Percentiles rank a stretch among this genome's conserved stretches.
These are phyloP conservation scores for Nakazawaea anatomiae DNA, from an alignment of 805 yeast species.

Conservation along the genomic window DNA sequence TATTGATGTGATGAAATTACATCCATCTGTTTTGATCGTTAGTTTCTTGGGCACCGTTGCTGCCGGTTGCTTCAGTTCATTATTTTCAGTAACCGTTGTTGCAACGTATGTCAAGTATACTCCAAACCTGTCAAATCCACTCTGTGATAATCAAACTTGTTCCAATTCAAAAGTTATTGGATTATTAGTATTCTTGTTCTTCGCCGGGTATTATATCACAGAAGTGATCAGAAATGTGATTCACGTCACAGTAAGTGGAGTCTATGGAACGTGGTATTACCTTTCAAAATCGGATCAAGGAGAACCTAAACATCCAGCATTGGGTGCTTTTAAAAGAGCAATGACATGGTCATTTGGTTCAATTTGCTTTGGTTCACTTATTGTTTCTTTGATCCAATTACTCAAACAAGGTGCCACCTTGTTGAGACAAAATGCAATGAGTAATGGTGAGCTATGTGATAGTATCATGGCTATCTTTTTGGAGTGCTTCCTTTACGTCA, in stretches of 20 bases:
- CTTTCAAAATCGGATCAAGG: constrained; percentile 43
- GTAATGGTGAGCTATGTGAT: constrained; percentile 40
- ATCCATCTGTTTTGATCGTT: constrained; percentile 63
- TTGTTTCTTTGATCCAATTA: constrained; percentile 68
- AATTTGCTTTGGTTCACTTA: constrained; percentile 70
- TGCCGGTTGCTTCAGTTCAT: constrained; percentile 55
- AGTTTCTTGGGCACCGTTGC: constrained; percentile 55
- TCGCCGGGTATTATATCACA: constrained; percentile 78
- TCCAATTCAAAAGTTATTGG: constrained; percentile 59
- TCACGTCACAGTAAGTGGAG: constrained; percentile 77
- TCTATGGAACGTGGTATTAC: constrained; percentile 91
- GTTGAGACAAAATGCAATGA: constrained; percentile 35
- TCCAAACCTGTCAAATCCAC: constrained; percentile 45
- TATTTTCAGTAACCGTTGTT: constrained; percentile 64
- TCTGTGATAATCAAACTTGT: constrained; percentile 42
- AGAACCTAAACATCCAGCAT: constrained; percentile 65
- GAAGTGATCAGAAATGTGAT: constrained; percentile 79
- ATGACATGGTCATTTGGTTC: constrained; percentile 86
- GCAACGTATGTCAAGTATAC: constrained; percentile 77
- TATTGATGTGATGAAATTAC: constrained; percentile 69
- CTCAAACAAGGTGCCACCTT: constrained; percentile 48
- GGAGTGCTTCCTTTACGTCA: constrained; percentile 52
- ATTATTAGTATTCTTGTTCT: constrained; percentile 63
- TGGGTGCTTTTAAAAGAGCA: constrained; percentile 73
- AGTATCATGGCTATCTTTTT: constrained; percentile 48